Conservation (phyloP, 148 eudicot genomes). For the Diospyros lotus region DNA sequence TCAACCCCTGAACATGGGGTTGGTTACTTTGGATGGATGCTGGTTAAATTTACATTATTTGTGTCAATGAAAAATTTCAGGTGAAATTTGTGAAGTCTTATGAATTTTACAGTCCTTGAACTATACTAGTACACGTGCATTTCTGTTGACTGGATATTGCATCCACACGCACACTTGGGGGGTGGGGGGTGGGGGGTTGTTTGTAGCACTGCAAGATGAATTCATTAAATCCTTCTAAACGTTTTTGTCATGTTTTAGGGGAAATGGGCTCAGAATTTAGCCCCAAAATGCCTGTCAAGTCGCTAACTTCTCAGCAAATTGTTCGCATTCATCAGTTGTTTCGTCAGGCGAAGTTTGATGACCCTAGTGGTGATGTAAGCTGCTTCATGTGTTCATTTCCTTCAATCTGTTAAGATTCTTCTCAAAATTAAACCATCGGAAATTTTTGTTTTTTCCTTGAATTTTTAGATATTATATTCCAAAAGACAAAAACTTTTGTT, state of each 20-base stretch:
- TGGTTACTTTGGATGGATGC: too few species aligned
- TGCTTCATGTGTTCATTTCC: background rate
- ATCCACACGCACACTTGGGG: background rate
- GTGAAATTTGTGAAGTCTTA: too few species aligned
- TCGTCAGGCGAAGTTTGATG: conserved; percentile 98
- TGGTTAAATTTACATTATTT: too few species aligned
- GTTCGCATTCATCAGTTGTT: conserved; percentile 98
- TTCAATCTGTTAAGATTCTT: conserved; percentile 1
- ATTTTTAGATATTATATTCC: background rate
- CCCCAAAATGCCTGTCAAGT: conserved; percentile 84
- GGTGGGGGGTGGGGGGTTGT: background rate
- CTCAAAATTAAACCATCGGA: background rate
- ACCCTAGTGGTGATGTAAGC: conserved; percentile 97
- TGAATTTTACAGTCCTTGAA: too few species aligned
- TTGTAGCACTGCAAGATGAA: background rate
- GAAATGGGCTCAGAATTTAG: conserved; percentile 95
- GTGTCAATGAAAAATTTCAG: too few species aligned
- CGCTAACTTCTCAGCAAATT: conserved; percentile 83
- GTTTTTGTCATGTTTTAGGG: conserved; percentile 42
- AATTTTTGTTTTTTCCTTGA: background rate
- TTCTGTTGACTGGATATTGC: background rate
- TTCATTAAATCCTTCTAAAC: conserved; percentile 8
- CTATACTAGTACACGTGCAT: too few species aligned
- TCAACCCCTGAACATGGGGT: too few species aligned
- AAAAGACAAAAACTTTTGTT: background rate